Evolutionary conservation across 2,329 filamentous ascomycete genomes (phyloP), one percentile per base, ranked within the genome.

Genomic region (Ilyonectria destructans): DNA sequence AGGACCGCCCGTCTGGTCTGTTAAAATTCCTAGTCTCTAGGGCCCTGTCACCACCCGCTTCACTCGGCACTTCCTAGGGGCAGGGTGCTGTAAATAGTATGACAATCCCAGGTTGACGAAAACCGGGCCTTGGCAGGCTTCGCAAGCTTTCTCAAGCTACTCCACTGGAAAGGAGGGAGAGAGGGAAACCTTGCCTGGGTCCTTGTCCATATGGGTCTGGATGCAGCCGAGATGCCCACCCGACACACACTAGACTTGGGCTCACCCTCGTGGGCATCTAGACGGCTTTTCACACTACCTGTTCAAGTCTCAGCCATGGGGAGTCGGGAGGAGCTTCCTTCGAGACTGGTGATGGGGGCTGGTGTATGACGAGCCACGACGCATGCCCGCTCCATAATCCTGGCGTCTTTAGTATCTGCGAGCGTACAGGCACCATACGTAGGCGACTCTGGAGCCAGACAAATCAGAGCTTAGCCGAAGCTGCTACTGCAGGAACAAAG

Each of bases 401-500:
- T 54, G 49, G n/a, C 4, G 31, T 31, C 31, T 31, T n/a, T 10
- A 35, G 29, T 31, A 33, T 35, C n/a, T 35, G 49, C n/a, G 13
- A 19, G 31, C 6, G 49, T 60, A 48, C 58, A 61, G 37, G 37
- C 23, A 26, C 26, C 26, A 55, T 69, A 43, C 57, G 69, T 43
- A 65, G 57, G 40, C 62, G 55, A 48, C 51, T 37, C 62, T 45
- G 43, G 59, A 60, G 51, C 64, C 69, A 71, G 59, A 67, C 54
- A 57, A 59, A 49, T 63, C 66, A 40, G 65, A 67, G 73, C 56
- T 58, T 72, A 74, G 74, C 69, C 54, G 49, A 66, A 58, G 35
- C 62, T 60, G 69, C 72, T 75, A 75, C 74, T 75, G 74, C 74
- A 75, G 74, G 74, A 75, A 76, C 74, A 65, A 65, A 54, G 56